Conservation (phyloP, 169 alveolate genomes). For the Perkinsus chesapeaki region DNA sequence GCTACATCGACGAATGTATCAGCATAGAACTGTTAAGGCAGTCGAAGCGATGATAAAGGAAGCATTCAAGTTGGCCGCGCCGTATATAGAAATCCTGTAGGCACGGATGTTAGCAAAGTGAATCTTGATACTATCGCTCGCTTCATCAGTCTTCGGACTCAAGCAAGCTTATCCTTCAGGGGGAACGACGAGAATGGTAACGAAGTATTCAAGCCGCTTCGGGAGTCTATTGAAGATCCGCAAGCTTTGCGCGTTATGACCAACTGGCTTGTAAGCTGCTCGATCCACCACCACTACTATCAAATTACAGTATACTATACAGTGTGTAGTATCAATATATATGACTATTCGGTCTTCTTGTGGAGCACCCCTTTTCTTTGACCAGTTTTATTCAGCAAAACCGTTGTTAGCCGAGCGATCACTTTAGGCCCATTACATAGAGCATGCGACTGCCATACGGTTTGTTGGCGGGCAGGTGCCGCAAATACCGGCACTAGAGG, state of each 20-base stretch:
- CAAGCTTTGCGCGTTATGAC: not conserved
- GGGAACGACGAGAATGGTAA: not conserved
- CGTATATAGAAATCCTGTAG: not conserved
- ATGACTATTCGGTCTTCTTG: not conserved
- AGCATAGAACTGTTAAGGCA: slow-evolving; percentile 52
- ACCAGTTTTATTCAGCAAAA: too few relatives aligned
- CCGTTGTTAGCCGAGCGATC: too few relatives aligned
- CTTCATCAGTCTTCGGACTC: too few relatives aligned
- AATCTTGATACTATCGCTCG: too few relatives aligned
- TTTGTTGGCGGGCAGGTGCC: not conserved
- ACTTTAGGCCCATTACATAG: not conserved
- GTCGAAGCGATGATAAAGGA: slow-evolving; percentile 63
- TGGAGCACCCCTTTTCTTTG: not conserved
- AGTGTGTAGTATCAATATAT: too few relatives aligned
- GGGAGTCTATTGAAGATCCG: not conserved
- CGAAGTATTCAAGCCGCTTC: not conserved
- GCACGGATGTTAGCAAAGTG: too few relatives aligned
- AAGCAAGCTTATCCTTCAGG: not conserved
- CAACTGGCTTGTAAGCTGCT: not conserved
- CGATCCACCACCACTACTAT: too few relatives aligned
- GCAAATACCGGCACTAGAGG: not conserved
- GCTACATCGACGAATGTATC: slow-evolving; percentile 50
- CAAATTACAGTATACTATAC: too few relatives aligned
- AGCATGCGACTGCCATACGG: not conserved
- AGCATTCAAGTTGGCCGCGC: slow-evolving; percentile 18